Conservation (phyloP, 2,329 filamentous ascomycete genomes). For the Fusarium sp. region DNA sequence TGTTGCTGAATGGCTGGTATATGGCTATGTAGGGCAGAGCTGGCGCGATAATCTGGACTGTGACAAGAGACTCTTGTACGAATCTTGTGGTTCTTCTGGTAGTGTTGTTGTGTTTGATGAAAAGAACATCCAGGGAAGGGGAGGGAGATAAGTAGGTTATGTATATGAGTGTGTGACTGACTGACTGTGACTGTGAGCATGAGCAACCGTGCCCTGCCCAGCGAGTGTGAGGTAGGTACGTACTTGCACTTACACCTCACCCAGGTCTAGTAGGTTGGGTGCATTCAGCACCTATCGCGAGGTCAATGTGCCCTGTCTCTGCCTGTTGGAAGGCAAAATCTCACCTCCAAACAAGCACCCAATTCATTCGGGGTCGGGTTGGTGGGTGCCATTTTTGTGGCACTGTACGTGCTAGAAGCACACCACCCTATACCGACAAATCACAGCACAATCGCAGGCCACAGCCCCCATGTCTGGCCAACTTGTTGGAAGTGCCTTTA, state of each 20-base stretch:
- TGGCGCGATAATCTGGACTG: constrained; percentile 69
- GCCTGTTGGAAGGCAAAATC: constrained; percentile 6
- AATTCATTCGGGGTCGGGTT: not conserved
- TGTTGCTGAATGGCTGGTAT: constrained; percentile 42
- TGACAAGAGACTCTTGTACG: constrained; percentile 67
- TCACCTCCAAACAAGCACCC: not conserved
- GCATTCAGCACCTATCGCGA: constrained; percentile 12
- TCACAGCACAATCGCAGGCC: constrained; percentile 3
- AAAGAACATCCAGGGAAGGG: constrained; percentile 46
- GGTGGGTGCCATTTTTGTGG: constrained; percentile 1
- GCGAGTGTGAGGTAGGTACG: constrained; percentile 28
- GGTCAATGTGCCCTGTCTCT: constrained; percentile 21
- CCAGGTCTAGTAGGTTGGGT: not conserved
- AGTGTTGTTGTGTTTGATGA: constrained; percentile 61
- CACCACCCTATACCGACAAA: not conserved
- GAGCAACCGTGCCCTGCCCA: not conserved
- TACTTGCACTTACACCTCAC: constrained; percentile 18
- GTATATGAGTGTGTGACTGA: constrained; percentile 32
- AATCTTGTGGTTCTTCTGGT: constrained; percentile 61
- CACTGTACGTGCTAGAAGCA: not conserved
- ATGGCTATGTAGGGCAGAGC: constrained; percentile 50
- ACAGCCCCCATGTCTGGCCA: not conserved
- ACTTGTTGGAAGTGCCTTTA: not conserved
- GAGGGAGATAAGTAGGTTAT: constrained; percentile 44
- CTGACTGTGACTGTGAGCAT: not conserved